Percentiles rank a stretch among this genome's conserved stretches.
Conservation (phyloP, 225 moss, liverwort and hornwort species). For the Lunularia cruciata region DNA sequence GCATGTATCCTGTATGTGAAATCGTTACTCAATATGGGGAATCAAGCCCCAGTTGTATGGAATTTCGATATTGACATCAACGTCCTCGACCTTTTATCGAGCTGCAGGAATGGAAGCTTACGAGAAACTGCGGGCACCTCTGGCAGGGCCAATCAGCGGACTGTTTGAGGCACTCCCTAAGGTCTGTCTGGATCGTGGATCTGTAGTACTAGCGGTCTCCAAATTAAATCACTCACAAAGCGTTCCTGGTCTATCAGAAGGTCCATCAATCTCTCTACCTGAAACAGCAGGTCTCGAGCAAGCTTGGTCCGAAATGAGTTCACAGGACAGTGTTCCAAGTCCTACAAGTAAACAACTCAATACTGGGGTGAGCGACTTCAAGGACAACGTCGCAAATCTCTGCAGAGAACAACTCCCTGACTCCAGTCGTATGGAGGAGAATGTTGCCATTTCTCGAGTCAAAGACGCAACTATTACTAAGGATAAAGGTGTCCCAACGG, state of each 20-base stretch:
- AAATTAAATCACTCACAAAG: neutral
- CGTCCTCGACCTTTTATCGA: too few relatives aligned
- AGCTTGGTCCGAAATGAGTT: constrained; percentile 32
- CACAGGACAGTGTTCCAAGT: constrained; percentile 30
- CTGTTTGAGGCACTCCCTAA: neutral
- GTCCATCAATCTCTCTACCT: constrained; percentile 14
- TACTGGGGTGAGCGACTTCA: constrained; percentile 13
- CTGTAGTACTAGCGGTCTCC: neutral
- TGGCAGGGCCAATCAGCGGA: constrained; percentile 9
- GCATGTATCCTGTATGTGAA: too few relatives aligned
- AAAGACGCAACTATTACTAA: constrained; percentile 3
- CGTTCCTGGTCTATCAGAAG: neutral
- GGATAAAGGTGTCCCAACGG: constrained; percentile 6
- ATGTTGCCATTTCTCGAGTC: neutral
- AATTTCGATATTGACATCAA: too few relatives aligned
- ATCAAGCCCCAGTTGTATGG: too few relatives aligned
- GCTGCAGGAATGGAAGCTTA: neutral
- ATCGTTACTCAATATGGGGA: too few relatives aligned
- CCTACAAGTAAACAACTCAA: neutral
- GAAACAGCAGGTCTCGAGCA: constrained; percentile 18
- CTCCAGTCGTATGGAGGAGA: neutral
- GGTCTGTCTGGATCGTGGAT: neutral
- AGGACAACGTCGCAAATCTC: constrained; percentile 6
- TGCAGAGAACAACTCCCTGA: neutral
- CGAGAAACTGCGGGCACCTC: neutral